phyloP scores from a whole-genome alignment of 306 rosid species.

The Inga oerstediana region DNA sequence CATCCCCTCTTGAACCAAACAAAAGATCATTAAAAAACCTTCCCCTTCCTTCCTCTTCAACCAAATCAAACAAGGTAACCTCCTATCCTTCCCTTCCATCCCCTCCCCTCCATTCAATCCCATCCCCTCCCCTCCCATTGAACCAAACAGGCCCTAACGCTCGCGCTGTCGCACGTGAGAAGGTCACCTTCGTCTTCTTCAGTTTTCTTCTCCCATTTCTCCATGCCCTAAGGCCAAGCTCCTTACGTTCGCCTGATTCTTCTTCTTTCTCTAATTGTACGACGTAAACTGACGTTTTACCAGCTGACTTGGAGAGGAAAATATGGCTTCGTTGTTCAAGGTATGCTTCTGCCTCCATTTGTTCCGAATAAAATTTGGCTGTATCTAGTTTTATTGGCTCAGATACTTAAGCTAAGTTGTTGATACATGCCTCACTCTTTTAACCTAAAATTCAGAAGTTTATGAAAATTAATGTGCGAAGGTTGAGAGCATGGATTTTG shows the following conservation, averaged over 20 bases:
- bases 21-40: no score
- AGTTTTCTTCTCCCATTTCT: background rate
- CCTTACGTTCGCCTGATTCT: background rate
- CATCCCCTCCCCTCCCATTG: no score
- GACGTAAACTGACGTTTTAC: background rate
- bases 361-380: background rate
- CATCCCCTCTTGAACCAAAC: no score
- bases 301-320: constrained; percentile 20
- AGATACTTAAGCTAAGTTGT: background rate
- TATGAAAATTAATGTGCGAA: background rate
- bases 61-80: no score
- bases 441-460: background rate
- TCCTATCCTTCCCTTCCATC: no score
- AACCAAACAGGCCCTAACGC: no score
- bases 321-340: constrained; percentile 55
- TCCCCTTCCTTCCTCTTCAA: no score
- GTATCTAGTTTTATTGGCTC: background rate
- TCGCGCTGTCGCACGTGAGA: background rate
- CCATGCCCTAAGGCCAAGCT: constrained; percentile 13
- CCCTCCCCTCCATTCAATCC: no score
- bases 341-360: background rate
- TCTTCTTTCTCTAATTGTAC: background rate
- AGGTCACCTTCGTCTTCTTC: background rate
- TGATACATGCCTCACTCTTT: background rate
- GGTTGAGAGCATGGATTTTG: background rate